Conservation (phyloP, 1,284 basidiomycete genomes). For the Filobasidium uniguttulatum region DNA sequence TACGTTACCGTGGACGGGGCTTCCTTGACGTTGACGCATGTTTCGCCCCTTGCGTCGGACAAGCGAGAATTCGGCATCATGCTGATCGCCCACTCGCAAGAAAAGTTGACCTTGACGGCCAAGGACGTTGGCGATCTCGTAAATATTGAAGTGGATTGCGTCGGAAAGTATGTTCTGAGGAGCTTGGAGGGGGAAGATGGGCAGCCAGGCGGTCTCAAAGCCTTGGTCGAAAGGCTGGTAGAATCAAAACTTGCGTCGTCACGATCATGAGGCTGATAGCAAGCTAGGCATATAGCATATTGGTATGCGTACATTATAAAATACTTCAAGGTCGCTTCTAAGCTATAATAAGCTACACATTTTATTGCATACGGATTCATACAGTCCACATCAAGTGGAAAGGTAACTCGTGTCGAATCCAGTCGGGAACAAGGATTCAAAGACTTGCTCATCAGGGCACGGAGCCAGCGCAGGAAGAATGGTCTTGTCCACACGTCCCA, state of each 20-base stretch:
- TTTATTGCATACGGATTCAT: too few species aligned
- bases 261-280: too few species aligned
- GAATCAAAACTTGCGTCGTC: constrained; percentile 50
- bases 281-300: too few species aligned
- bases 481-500: constrained; percentile 13
- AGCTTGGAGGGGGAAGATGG: constrained; percentile 32
- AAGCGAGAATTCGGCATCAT: constrained; percentile 70
- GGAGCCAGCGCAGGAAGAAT: constrained; percentile 16
- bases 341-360: too few species aligned
- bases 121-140: constrained; percentile 69
- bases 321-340: too few species aligned
- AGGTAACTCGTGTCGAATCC: constrained; percentile 21
- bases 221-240: constrained; percentile 56
- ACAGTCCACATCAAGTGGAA: constrained; percentile 19
- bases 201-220: constrained; percentile 43
- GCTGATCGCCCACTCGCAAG: constrained; percentile 88
- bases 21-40: constrained; percentile 77
- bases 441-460: constrained; percentile 26
- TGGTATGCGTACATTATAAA: too few species aligned
- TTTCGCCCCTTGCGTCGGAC: constrained; percentile 41
- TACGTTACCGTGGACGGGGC: constrained; percentile 92
- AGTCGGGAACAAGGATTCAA: constrained; percentile 18
- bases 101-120: constrained; percentile 65
- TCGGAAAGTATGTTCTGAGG: constrained; percentile 50
- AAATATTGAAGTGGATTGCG: constrained; percentile 64